Evolutionary conservation across 345 rosid genomes (phyloP).

Genomic region (Geranium rotundifolium): DNA sequence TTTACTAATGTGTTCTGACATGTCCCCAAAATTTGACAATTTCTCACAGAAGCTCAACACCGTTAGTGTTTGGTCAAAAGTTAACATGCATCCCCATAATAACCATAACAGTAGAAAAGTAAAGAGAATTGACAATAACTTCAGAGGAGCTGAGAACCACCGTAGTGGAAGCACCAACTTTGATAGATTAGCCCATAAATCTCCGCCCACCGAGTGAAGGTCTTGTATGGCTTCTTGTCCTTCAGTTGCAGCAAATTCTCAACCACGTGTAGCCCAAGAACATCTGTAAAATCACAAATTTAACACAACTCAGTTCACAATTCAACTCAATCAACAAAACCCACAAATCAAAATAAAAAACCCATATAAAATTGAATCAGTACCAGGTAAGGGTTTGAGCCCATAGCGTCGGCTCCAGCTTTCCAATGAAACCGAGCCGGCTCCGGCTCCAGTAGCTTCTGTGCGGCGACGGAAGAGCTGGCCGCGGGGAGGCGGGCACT

Average conservation of each 20-base stretch:
- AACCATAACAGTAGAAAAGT: too few species aligned
- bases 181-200: constrained; percentile 65
- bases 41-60: too few species aligned
- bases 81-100: too few species aligned
- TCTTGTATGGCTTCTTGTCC: constrained; percentile 88
- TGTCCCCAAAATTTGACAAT: too few species aligned
- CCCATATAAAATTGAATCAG: constrained; percentile 8
- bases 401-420: background rate
- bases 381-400: too few species aligned
- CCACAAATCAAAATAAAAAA: background rate
- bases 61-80: too few species aligned
- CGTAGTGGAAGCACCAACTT: constrained; percentile 51
- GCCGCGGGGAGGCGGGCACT: too few species aligned
- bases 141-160: constrained; percentile 58
- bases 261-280: constrained; percentile 62
- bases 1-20: too few species aligned
- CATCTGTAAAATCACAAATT: constrained; percentile 33
- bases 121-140: constrained; percentile 27
- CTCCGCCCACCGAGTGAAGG: constrained; percentile 76
- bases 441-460: too few species aligned
- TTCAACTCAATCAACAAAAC: background rate
- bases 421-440: too few species aligned
- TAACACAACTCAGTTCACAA: background rate
- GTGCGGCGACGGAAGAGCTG: too few species aligned
- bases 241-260: constrained; percentile 78